phyloP scores from a whole-genome alignment of 257 asterid genomes.

The Striga asiatica region DNA sequence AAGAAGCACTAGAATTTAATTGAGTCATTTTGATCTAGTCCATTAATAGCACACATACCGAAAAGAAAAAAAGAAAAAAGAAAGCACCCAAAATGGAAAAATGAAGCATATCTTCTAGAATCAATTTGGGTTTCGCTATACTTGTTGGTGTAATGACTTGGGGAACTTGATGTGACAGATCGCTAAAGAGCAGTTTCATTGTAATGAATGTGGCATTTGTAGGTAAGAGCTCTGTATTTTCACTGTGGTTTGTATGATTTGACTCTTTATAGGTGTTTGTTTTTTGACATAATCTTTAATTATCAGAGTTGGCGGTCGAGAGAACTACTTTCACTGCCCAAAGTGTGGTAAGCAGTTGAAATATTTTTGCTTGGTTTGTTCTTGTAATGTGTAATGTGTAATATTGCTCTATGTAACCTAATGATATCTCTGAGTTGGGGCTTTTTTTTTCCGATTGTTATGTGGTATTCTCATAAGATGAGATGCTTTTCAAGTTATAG shows the following conservation, averaged over 20 bases:
- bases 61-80: background rate
- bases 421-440: background rate
- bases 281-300: constrained; percentile 16
- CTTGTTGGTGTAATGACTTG: constrained; percentile 12
- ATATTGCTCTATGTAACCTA: background rate
- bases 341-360: constrained; percentile 58
- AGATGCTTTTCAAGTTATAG: background rate
- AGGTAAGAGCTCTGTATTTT: constrained; percentile 36
- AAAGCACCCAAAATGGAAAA: background rate
- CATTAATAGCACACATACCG: too few species aligned
- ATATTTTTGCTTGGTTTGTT: background rate
- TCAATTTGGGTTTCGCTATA: background rate
- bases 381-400: background rate
- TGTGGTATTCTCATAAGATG: background rate
- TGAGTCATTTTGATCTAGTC: too few species aligned
- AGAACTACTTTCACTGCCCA: constrained; percentile 73
- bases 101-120: constrained; percentile 8
- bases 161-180: constrained; percentile 34
- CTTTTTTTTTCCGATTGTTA: too few species aligned
- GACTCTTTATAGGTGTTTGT: background rate
- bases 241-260: background rate
- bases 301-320: constrained; percentile 91
- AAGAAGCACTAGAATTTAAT: too few species aligned
- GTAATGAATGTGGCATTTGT: constrained; percentile 90
- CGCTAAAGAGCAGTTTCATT: constrained; percentile 64